Evolutionary conservation across 805 yeast genomes (phyloP), one percentile per base, ranked within the genome.

Genomic region (Ogataea methanolica): DNA sequence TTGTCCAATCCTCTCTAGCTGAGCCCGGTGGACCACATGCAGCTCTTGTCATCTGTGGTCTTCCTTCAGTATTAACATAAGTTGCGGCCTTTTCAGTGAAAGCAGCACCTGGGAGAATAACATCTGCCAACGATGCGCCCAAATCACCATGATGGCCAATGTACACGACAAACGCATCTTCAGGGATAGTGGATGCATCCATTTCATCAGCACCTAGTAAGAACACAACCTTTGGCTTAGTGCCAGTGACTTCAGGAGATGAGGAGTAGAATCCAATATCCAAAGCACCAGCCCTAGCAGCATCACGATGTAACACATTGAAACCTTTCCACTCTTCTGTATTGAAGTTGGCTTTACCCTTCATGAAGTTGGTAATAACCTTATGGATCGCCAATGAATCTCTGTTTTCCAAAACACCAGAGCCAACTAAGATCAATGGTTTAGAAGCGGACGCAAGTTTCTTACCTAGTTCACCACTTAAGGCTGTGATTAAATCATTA

Each of bases 1-100:
- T 85, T 71, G 83, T 83, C 96, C 96, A 88, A 70, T 88, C 96
- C 68, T 88, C 96, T 66, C 96, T 83, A 40, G 96, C 94, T 42
- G 78, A 85, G 29, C 94, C 96, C 41, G 96, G 96, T 7, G 94
- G 84, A 52, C 83, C 86, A 29, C 88, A 82, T 38, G 96, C 94
- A 39, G 96, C 96, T 54, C 92, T 78, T 3, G 96, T 85, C 48
- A 75, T 68, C 73, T 88, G 96, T 12, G 88, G 82, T 66, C 96
- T 82, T 58, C 96, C 96, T 71, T 88, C 96, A 36, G 96, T 88
- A 71, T 88, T 88, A 54, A 88, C 91, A 67, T 79, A 88, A 5
- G 94, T 88, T 48, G 87, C 90, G 26, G 82, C 72, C 69, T 88
- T 88, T 68, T 88, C 96, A 36, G 96, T 88, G 76, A 84, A 88